Evolutionary conservation across 129 eudicot genomes (phyloP).

Genomic region (Helichrysum umbraculigerum): DNA sequence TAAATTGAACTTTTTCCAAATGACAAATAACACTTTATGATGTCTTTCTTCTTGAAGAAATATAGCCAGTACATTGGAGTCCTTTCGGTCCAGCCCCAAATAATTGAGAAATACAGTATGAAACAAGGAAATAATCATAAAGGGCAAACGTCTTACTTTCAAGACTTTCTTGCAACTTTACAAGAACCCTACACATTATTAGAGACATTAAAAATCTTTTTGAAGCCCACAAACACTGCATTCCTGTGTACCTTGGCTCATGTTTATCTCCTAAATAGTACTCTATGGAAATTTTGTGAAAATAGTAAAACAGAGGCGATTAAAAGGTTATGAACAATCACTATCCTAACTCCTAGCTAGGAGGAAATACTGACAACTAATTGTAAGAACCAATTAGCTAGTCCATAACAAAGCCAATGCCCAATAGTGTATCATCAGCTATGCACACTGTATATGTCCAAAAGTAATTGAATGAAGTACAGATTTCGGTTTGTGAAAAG

Average conservation of each 20-base stretch:
- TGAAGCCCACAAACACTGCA: conserved; percentile 11
- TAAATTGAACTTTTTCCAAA: conserved; percentile 1
- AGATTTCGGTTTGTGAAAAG: too few species aligned
- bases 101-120: conserved; percentile 10
- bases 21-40: conserved; percentile 17
- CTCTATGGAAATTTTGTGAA: too few species aligned
- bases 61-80: conserved; percentile 20
- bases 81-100: conserved; percentile 21
- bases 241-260: background rate
- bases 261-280: too few species aligned
- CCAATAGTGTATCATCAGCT: too few species aligned
- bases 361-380: too few species aligned
- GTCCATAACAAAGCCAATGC: too few species aligned
- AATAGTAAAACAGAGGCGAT: too few species aligned
- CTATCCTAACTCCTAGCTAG: too few species aligned
- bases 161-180: conserved; percentile 25
- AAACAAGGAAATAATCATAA: conserved; percentile 5
- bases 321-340: too few species aligned
- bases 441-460: too few species aligned
- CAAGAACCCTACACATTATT: conserved; percentile 21
- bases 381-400: too few species aligned
- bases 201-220: conserved; percentile 17
- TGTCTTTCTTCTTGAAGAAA: conserved; percentile 23
- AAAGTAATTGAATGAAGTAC: too few species aligned
- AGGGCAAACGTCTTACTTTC: conserved; percentile 9